Percentiles rank a stretch among this genome's conserved stretches.
Evolutionary conservation across 768 basidiomycete genomes (phyloP).

Genomic region (Pisolithus orientalis): DNA sequence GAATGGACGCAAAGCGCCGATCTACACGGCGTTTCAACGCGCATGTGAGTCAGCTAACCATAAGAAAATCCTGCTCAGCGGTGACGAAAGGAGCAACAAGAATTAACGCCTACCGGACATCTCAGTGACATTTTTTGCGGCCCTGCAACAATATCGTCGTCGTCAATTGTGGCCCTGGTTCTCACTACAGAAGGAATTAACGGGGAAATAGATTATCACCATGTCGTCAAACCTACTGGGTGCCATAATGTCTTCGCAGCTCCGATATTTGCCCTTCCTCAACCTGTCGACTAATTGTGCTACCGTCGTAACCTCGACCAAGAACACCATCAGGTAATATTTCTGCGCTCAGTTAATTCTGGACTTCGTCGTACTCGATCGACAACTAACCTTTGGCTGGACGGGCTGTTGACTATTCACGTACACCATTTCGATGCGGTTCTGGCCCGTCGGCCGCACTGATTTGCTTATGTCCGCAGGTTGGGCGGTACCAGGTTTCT

Average conservation of each 20-base stretch:
- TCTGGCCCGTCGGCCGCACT: constrained; percentile 38
- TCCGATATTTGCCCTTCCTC: constrained; percentile 59
- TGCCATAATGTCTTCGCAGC: constrained; percentile 55
- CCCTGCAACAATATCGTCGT: constrained; percentile 90
- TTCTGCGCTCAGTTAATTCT: constrained; percentile 44
- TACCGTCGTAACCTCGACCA: constrained; percentile 74
- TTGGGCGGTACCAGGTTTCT: constrained; percentile 92
- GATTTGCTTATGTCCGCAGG: constrained; percentile 61
- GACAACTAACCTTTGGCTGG: constrained; percentile 55
- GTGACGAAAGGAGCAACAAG: neutral
- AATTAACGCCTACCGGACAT: constrained; percentile 70
- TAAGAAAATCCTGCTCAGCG: neutral
- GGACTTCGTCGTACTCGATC: neutral
- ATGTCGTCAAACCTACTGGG: constrained; percentile 47
- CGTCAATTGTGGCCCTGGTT: constrained; percentile 47
- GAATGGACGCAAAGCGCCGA: constrained; percentile 84
- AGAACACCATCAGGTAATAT: constrained; percentile 79
- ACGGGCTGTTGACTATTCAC: constrained; percentile 81
- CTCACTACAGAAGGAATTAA: constrained; percentile 40
- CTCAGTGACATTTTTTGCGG: constrained; percentile 87
- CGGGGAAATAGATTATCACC: neutral
- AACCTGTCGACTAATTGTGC: constrained; percentile 64
- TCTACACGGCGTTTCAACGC: constrained; percentile 79
- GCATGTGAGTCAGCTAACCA: constrained; percentile 73
- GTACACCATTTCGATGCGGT: constrained; percentile 83